Base-by-base conservation (phyloP, 2,329 filamentous ascomycete genomes). In the Hysterium pulicare region DNA sequence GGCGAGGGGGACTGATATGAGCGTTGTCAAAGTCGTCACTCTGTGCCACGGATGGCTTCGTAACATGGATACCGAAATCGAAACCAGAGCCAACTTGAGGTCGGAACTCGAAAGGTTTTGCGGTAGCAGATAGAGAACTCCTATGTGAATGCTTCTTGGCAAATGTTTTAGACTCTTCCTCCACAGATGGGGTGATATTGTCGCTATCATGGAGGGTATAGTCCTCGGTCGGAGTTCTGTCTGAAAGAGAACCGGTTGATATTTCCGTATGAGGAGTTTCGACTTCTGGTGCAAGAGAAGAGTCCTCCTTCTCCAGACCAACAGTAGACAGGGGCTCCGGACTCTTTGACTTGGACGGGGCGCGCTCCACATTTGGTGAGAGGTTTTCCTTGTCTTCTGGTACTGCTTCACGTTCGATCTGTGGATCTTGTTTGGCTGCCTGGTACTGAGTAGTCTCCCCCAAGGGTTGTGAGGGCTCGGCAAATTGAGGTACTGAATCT, bases 401-500 rank as follows among this genome's bases (percentile, higher is more conserved):
- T 24, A 54, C 44, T 10, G 60, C 30, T 41, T 62, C 26, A 4
- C 46, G 47, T n/a, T 56, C 53, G 4, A 54, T 22, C 32, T 55
- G 48, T n/a, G 48, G 47, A 34, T 54, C 50, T 22, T 46, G 42
- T 23, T 54, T 55, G 21, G 50, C 39, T 37, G 53, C 42, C 44
- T 63, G 52, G 39, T 55, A 47, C 33, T 58, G 47, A 30, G 51
- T 50, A 43, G 59, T 35, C 53, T 67, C 46, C 30, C 45, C 56
- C 22, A 63, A 42, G 24, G 63, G 59, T 33, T 67, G 59, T 15
- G 63, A 62, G 15, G 64, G 62, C 4, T 59, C 42, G 69, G 88
- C 87, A 63, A 94, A 95, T 39, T 81, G 74, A 17, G 86, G 84
- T 19, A 91, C 82, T 38, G 84, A 79, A 54, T 94, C 83, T 15